phyloP scores from a whole-genome alignment of 2,329 filamentous ascomycete species.

The Stachybotrys echinatus region DNA sequence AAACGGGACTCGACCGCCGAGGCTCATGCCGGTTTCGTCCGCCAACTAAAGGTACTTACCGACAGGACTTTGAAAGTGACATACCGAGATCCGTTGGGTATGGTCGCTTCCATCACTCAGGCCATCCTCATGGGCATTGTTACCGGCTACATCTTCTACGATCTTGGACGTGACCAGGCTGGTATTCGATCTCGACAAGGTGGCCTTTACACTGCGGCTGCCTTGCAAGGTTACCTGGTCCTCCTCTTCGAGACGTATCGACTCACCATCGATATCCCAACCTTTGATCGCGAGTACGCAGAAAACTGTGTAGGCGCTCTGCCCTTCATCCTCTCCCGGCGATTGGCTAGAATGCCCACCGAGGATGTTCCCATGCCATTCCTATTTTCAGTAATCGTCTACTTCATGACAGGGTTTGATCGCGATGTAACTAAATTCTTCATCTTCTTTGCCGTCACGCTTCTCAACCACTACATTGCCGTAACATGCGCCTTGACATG shows the following conservation, averaged over 20 bases:
- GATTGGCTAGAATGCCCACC: slow-evolving; percentile 61
- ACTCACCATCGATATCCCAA: slow-evolving; percentile 66
- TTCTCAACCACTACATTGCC: slow-evolving; percentile 69
- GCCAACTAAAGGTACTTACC: slow-evolving; percentile 62
- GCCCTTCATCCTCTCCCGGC: slow-evolving; percentile 64
- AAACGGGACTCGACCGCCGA: slow-evolving; percentile 17
- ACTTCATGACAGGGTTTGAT: slow-evolving; percentile 74
- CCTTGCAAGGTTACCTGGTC: slow-evolving; percentile 71
- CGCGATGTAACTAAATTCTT: slow-evolving; percentile 60
- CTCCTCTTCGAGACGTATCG: slow-evolving; percentile 73
- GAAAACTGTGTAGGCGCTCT: slow-evolving; percentile 68
- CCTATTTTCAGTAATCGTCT: slow-evolving; percentile 65
- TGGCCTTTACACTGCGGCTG: slow-evolving; percentile 65
- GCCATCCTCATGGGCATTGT: slow-evolving; percentile 66
- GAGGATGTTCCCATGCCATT: slow-evolving; percentile 71
- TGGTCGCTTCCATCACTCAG: slow-evolving; percentile 65
- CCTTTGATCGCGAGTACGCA: slow-evolving; percentile 70
- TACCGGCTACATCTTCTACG: slow-evolving; percentile 67
- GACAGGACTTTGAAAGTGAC: slow-evolving; percentile 66
- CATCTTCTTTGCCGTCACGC: slow-evolving; percentile 62
- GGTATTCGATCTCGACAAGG: slow-evolving; percentile 72
- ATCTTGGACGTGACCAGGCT: slow-evolving; percentile 58
- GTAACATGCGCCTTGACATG: slow-evolving; percentile 67
- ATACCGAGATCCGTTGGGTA: slow-evolving; percentile 70
- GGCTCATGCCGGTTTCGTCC: slow-evolving; percentile 50